Evolutionary conservation across 148 eudicot genomes (phyloP).

Genomic region (Linanthus parryae): DNA sequence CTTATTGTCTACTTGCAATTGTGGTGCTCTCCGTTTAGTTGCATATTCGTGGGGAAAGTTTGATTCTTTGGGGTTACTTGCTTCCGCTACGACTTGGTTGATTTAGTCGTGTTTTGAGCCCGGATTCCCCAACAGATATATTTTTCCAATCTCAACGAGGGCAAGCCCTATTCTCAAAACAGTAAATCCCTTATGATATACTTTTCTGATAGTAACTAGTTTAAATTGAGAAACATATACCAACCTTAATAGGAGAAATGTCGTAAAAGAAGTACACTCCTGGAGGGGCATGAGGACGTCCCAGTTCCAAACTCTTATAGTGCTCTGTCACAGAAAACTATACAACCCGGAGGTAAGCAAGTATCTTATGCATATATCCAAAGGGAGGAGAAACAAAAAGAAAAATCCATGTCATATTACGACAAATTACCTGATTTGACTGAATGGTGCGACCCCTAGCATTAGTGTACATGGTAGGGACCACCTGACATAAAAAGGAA

Average conservation of each 20-base stretch:
- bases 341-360: constrained; percentile 2
- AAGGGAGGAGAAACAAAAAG: constrained; percentile 1
- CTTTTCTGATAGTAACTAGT: not conserved
- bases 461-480: constrained; percentile 72
- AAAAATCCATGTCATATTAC: constrained; percentile 6
- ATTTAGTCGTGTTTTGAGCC: too few species aligned
- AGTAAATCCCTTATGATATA: too few species aligned
- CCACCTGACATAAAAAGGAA: constrained; percentile 60
- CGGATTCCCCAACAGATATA: too few species aligned
- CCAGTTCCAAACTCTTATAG: constrained; percentile 47
- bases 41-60: too few species aligned
- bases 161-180: too few species aligned
- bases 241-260: constrained; percentile 86
- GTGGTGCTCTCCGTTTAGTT: too few species aligned
- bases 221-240: constrained; percentile 7
- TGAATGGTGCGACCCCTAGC: constrained; percentile 42
- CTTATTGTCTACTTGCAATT: too few species aligned
- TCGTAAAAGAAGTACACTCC: constrained; percentile 91
- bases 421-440: constrained; percentile 78
- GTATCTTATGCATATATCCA: constrained; percentile 52
- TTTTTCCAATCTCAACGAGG: too few species aligned
- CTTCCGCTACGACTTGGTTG: too few species aligned
- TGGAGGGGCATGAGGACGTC: constrained; percentile 46
- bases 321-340: constrained; percentile 97
- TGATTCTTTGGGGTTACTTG: too few species aligned